phyloP scores from a whole-genome alignment of 2,329 filamentous ascomycete genomes.

The Sordariomycetes sp. region DNA sequence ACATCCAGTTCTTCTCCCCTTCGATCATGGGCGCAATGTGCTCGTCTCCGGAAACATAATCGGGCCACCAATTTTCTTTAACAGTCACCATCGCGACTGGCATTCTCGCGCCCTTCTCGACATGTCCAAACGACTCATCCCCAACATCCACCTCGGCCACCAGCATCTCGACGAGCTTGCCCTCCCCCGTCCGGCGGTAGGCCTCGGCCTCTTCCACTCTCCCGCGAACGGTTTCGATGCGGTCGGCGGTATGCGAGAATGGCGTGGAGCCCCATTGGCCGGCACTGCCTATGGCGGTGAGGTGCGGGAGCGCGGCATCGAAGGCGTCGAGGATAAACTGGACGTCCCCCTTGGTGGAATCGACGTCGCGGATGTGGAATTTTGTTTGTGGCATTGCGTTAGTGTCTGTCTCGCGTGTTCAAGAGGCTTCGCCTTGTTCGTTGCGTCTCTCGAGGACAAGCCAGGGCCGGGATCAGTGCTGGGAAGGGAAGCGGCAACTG shows the following conservation, averaged over 20 bases:
- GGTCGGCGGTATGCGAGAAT: constrained; percentile 13
- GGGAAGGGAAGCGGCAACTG: too few species aligned
- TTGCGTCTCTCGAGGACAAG: too few species aligned
- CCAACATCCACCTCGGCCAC: constrained; percentile 14
- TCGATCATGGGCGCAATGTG: constrained; percentile 1
- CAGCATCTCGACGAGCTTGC: constrained; percentile 14
- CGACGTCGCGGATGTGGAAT: constrained; percentile 15
- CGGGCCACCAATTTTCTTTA: constrained; percentile 7
- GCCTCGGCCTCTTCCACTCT: constrained; percentile 12
- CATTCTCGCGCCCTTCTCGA: neutral
- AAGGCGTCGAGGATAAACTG: constrained; percentile 18
- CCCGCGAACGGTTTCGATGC: constrained; percentile 11
- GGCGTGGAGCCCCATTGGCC: constrained; percentile 17
- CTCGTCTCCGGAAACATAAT: constrained; percentile 6
- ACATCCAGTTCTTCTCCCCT: constrained; percentile 6
- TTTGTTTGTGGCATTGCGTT: neutral
- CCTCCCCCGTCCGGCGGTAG: constrained; percentile 12
- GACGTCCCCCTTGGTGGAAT: constrained; percentile 12
- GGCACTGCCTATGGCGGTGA: constrained; percentile 14
- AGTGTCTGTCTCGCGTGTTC: too few species aligned
- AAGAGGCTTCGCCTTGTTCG: too few species aligned
- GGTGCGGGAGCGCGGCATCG: constrained; percentile 16
- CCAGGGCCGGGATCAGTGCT: too few species aligned
- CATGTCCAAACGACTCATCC: neutral
- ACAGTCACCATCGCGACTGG: constrained; percentile 6